Percentiles rank a stretch among this genome's conserved stretches.
Evolutionary conservation across 2,329 filamentous ascomycete genomes (phyloP).

Genomic region (Ceratocystis colombiana): DNA sequence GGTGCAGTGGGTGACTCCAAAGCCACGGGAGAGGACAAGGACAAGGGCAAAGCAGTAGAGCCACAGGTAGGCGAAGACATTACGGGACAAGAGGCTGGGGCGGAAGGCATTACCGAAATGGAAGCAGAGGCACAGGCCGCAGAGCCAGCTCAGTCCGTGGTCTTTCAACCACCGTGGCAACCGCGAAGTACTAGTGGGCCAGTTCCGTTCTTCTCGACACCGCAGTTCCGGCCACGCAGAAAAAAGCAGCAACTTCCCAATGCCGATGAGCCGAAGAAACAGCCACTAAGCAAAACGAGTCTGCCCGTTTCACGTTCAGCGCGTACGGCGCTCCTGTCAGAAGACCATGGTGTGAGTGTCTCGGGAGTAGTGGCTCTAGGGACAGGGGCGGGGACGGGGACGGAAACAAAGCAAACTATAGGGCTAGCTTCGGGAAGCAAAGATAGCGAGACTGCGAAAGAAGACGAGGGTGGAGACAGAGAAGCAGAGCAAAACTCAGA

Average conservation of each 20-base stretch:
- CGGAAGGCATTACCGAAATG: too few relatives aligned
- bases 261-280: slow-evolving; percentile 2
- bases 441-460: not conserved
- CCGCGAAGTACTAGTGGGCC: slow-evolving; percentile 8
- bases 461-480: not conserved
- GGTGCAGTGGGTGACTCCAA: not conserved
- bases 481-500: not conserved
- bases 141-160: slow-evolving; percentile 29
- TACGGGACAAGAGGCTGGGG: not conserved
- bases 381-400: not conserved
- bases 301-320: slow-evolving; percentile 22
- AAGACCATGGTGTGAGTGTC: slow-evolving; percentile 24
- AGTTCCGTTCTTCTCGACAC: slow-evolving; percentile 22
- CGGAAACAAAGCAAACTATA: not conserved
- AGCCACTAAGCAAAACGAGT: slow-evolving; percentile 16
- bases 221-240: slow-evolving; percentile 22
- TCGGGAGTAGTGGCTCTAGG: slow-evolving; percentile 3
- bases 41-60: not conserved
- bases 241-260: slow-evolving; percentile 21
- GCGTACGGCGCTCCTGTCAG: slow-evolving; percentile 21
- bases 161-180: slow-evolving; percentile 31
- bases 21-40: not conserved
- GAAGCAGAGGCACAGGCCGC: not conserved
- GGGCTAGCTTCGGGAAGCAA: not conserved
- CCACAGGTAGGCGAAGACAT: not conserved